A percentile compares a stretch with the other conserved stretches of the same genome.
phyloP scores from a whole-genome alignment of 345 rosid species.

The Brassica nigra region DNA sequence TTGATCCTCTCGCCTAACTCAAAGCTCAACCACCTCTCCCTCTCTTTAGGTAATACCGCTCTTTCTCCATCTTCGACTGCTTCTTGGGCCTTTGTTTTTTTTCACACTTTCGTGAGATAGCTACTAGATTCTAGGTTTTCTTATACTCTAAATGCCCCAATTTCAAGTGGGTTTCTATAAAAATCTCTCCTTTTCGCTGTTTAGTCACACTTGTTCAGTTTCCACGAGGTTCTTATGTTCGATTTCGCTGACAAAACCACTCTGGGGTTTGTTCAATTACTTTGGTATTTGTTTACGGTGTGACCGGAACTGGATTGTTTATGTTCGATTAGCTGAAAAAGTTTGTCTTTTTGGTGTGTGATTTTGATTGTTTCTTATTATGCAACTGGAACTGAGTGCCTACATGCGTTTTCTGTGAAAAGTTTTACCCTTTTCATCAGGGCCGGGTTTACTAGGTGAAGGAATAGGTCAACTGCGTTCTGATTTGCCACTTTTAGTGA shows the following conservation, averaged over 20 bases:
- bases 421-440: not conserved
- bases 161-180: slow-evolving; percentile 27
- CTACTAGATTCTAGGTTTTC: slow-evolving; percentile 19
- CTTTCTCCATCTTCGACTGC: not conserved
- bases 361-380: not conserved
- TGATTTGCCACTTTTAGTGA: not conserved
- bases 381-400: not conserved
- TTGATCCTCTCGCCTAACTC: slow-evolving; percentile 27
- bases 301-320: slow-evolving; percentile 3
- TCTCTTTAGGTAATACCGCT: slow-evolving; percentile 22
- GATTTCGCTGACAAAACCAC: not conserved
- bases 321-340: not conserved
- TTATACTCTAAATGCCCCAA: not conserved
- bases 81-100: not conserved
- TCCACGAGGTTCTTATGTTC: slow-evolving; percentile 10
- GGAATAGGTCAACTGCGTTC: not conserved
- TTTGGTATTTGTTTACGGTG: not conserved
- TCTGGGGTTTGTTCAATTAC: not conserved
- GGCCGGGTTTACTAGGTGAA: slow-evolving; percentile 1
- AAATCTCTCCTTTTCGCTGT: slow-evolving; percentile 4
- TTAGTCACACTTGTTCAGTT: not conserved
- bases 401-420: not conserved
- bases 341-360: not conserved
- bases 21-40: not conserved
- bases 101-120: slow-evolving; percentile 1